phyloP scores from a whole-genome alignment of 805 yeast genomes.

The Spathaspora hagerdaliae region DNA sequence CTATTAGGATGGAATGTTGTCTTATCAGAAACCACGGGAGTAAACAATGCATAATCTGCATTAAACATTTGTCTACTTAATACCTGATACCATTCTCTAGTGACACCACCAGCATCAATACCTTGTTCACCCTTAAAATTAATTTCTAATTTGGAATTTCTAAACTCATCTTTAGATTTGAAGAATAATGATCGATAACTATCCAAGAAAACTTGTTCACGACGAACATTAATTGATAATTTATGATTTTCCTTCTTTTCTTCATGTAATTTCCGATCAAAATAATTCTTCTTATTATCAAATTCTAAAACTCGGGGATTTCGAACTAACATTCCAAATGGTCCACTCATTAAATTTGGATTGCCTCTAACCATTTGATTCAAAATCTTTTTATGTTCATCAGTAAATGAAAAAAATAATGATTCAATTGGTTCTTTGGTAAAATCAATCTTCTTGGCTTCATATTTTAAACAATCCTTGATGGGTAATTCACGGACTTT shows the following conservation, averaged over 20 bases:
- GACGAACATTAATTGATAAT: slow-evolving; percentile 65
- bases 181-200: slow-evolving; percentile 80
- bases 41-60: slow-evolving; percentile 88
- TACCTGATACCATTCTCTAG: slow-evolving; percentile 97
- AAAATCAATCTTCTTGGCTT: slow-evolving; percentile 61
- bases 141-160: slow-evolving; percentile 68
- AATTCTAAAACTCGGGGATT: slow-evolving; percentile 90
- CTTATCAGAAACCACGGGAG: slow-evolving; percentile 87
- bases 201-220: slow-evolving; percentile 90
- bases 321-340: slow-evolving; percentile 82
- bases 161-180: slow-evolving; percentile 70
- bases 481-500: slow-evolving; percentile 50
- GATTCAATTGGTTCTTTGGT: slow-evolving; percentile 72
- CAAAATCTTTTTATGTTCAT: slow-evolving; percentile 79
- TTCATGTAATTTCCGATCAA: slow-evolving; percentile 62
- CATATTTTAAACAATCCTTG: slow-evolving; percentile 56
- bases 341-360: slow-evolving; percentile 93
- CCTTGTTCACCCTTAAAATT: slow-evolving; percentile 93
- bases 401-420: slow-evolving; percentile 81
- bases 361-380: slow-evolving; percentile 89
- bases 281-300: slow-evolving; percentile 87
- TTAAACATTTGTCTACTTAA: slow-evolving; percentile 92
- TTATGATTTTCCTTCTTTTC: slow-evolving; percentile 42
- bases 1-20: slow-evolving; percentile 95
- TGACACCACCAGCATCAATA: slow-evolving; percentile 97